These are phyloP conservation scores for Silene vulgaris DNA, from an alignment of 179 eudicot genomes.

Conservation along the genomic window DNA sequence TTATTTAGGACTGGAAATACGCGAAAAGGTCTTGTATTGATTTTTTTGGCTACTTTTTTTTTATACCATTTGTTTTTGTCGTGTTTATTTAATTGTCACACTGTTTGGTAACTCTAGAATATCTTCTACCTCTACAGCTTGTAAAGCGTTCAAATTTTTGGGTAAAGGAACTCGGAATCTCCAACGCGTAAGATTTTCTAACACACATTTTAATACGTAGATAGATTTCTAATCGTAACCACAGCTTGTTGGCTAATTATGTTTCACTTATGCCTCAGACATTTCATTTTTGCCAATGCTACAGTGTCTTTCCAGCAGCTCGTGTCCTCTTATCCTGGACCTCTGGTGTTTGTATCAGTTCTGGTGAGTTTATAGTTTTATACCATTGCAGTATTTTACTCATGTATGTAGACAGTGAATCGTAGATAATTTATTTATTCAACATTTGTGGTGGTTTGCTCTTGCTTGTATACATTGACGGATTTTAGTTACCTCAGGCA, in stretches of 20 bases:
- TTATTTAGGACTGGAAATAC: slow-evolving; percentile 90
- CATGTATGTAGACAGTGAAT: background rate
- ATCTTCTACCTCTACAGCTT: slow-evolving; percentile 52
- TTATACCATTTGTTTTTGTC: slow-evolving; percentile 13
- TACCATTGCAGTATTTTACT: slow-evolving; percentile 11
- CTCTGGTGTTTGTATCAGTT: slow-evolving; percentile 67
- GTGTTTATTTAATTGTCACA: slow-evolving; percentile 17
- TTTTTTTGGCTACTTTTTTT: slow-evolving; percentile 19
- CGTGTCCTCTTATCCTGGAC: slow-evolving; percentile 85
- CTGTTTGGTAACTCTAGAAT: background rate
- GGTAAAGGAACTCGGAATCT: slow-evolving; percentile 62
- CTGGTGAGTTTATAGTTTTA: slow-evolving; percentile 51
- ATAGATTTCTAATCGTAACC: background rate
- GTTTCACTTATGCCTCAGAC: slow-evolving; percentile 40
- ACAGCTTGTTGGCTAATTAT: slow-evolving; percentile 17
- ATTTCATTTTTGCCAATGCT: slow-evolving; percentile 82
- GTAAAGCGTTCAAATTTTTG: slow-evolving; percentile 76
- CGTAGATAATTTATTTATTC: no score
- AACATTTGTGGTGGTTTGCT: no score
- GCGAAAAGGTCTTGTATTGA: slow-evolving; percentile 57
- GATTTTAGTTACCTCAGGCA: no score
- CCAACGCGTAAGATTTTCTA: slow-evolving; percentile 56
- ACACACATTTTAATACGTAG: background rate
- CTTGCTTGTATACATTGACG: no score
- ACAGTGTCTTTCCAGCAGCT: slow-evolving; percentile 72